Percentiles rank a stretch among this genome's conserved stretches.
phyloP scores from a whole-genome alignment of 495 filamentous ascomycete genomes.

The Talaromyces thailandensis region DNA sequence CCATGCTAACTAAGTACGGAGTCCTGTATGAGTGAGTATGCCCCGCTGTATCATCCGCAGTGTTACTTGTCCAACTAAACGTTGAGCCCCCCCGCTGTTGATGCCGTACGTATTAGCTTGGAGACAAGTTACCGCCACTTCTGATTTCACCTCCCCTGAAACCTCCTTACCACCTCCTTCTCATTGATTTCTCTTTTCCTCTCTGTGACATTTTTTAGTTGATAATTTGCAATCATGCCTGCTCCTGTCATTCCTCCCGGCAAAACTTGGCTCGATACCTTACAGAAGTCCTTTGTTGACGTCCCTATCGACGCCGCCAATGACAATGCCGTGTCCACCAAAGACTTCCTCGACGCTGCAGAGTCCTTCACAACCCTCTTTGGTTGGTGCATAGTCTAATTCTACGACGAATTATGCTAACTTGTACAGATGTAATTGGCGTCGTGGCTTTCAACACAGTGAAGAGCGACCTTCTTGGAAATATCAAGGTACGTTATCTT shows the following conservation, averaged over 20 bases:
- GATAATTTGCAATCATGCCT: slow-evolving; percentile 6
- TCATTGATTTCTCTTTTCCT: slow-evolving; percentile 8
- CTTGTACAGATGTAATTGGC: slow-evolving; percentile 61
- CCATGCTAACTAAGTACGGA: no score
- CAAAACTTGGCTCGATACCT: slow-evolving; percentile 73
- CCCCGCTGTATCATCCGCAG: not conserved
- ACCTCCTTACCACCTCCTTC: not conserved
- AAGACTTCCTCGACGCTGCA: slow-evolving; percentile 84
- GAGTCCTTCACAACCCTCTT: slow-evolving; percentile 81
- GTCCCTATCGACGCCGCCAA: slow-evolving; percentile 66
- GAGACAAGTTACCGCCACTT: not conserved
- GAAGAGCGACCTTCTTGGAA: slow-evolving; percentile 83
- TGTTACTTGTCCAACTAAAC: not conserved
- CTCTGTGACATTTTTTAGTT: not conserved
- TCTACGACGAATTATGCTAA: not conserved
- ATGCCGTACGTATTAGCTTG: not conserved
- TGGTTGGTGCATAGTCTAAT: slow-evolving; percentile 41
- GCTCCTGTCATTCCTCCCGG: slow-evolving; percentile 42
- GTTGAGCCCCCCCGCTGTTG: not conserved
- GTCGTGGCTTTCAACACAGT: slow-evolving; percentile 76
- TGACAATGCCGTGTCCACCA: slow-evolving; percentile 69
- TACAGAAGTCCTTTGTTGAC: slow-evolving; percentile 72
- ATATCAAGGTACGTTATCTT: slow-evolving; percentile 63
- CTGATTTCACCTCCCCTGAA: not conserved
- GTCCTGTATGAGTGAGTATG: no score